Evolutionary conservation across 345 rosid species (phyloP).

Genomic region (Melaleuca alternifolia): DNA sequence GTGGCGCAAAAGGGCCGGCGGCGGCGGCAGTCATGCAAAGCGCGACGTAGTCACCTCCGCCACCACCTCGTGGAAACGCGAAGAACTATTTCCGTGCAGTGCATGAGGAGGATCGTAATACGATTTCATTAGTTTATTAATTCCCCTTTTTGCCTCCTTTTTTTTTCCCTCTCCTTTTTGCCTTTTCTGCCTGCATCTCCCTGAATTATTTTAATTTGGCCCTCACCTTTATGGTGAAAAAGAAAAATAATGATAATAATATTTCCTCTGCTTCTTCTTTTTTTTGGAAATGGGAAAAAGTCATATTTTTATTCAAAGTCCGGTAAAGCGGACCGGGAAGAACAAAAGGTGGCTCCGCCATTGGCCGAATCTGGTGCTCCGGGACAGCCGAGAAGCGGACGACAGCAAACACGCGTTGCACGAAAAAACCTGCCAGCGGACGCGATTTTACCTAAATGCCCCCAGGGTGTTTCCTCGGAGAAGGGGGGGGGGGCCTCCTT

Average conservation of each 20-base stretch:
- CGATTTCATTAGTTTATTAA: not conserved
- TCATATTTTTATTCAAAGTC: not conserved
- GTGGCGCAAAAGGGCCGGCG: too few relatives aligned
- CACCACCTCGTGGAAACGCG: not conserved
- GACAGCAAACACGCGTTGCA: not conserved
- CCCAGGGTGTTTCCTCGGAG: too few relatives aligned
- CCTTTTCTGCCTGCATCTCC: not conserved
- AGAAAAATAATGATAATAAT: too few relatives aligned
- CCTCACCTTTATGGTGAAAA: not conserved
- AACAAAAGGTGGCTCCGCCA: not conserved
- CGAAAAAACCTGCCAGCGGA: not conserved
- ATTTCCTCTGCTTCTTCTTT: too few relatives aligned
- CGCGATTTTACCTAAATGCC: not conserved
- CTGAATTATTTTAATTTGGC: not conserved
- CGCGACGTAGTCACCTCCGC: not conserved
- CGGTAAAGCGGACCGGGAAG: not conserved
- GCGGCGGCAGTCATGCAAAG: not conserved
- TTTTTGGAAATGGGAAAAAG: not conserved
- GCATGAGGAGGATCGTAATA: constrained; percentile 1
- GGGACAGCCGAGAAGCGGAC: not conserved
- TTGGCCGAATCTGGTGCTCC: not conserved
- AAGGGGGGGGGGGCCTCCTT: too few relatives aligned
- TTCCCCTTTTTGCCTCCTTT: too few relatives aligned
- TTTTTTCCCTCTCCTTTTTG: not conserved
- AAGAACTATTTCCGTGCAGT: not conserved